Evolutionary conservation across 768 basidiomycete species (phyloP), one percentile per base, ranked within the genome.

Genomic region (Leccinum ochraceum): DNA sequence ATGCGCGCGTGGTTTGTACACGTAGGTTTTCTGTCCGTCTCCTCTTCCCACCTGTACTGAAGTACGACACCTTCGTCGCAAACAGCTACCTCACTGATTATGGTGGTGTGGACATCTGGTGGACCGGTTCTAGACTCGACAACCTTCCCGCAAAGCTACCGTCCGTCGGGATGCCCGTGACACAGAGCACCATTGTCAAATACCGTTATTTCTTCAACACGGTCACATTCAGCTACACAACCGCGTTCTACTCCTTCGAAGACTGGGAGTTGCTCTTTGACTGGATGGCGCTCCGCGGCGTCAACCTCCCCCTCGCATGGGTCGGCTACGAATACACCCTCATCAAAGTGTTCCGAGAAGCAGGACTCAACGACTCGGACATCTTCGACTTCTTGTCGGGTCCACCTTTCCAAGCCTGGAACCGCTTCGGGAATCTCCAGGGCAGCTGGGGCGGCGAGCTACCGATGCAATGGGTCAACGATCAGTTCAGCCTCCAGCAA

Each of bases 261-360:
- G 69, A 79, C 56, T 79, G 79, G 78, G 69, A 68, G 9, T 62
- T 75, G 30, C 75, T 79, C 42, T 67, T 78, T 2, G 78, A 79
- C 63, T 79, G 78, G 79, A 72, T 79, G 62, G 75, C 77, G 0
- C 69, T 79, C 7, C 74, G 70, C 1, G 78, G 78, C 16, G 65
- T 79, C 56, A 79, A 79, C 66, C 70, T 79, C 4, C 79, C 78
- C 2, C 72, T 79, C 24, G 77, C 78, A 1, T 79, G 77, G 77
- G 72, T 73, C 24, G 78, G 78, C 3, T 76, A 78, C 46, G 78
- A 80, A 66, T 66, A 76, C 61, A 66, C 69, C 56, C 74, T 78
- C 36, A 56, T 74, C 20, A 66, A 78, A 39, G 70, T 76, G 4
- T 75, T 78, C 69, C 71, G 66, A n/a, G 76, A 78, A 32, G 69